Base-by-base conservation (phyloP, 139 green algal species). In the Nannochloris sp. region DNA sequence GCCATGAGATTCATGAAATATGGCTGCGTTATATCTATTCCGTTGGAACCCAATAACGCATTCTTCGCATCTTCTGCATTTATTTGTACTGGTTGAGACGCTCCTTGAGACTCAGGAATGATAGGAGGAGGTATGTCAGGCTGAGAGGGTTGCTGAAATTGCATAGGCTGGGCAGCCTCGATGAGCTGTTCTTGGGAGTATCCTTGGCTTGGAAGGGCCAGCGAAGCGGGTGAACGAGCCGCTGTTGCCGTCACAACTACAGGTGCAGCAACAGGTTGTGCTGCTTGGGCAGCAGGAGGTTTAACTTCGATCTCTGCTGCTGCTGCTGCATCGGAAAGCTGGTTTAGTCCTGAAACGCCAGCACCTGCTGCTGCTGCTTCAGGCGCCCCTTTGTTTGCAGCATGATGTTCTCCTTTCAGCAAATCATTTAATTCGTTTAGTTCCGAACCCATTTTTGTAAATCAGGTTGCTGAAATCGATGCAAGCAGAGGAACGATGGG, bases 61-160 rank as follows among this genome's bases (percentile, higher is more conserved):
- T 33, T 59, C 5, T 58, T 35, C 1, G 13, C 51, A 13, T 30
- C 53, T 0, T 25, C 23, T 19, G 24, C 64, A 32, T 48, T n/a
- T 34, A 54, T 31, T 27, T 57, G 29, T 10, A 47, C 35, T 19
- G 33, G 65, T 25, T 63, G 32, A 25, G 9, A 12, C 12, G 37
- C 10, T n/a, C 10, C 37, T 45, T 45, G 44, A 23, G 32, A 34
- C 30, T 31, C 48, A 37, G 2, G 44, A 25, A 75, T 39, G 3
- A 27, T 23, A 7, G 72, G 62, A 3, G 57, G 36, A 0, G 76
- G 76, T 15, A 81, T 64, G 46, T 78, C 65, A 29, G 76, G 68
- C 63, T 83, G 76, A 12, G 57, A 67, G 25, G 73, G 55, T 30
- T 48, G 51, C 39, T 39, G 34, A 23, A 70, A 63, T n/a, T 35